Base-by-base conservation (phyloP, 164 flowering plant genomes). In the Sedum album region DNA sequence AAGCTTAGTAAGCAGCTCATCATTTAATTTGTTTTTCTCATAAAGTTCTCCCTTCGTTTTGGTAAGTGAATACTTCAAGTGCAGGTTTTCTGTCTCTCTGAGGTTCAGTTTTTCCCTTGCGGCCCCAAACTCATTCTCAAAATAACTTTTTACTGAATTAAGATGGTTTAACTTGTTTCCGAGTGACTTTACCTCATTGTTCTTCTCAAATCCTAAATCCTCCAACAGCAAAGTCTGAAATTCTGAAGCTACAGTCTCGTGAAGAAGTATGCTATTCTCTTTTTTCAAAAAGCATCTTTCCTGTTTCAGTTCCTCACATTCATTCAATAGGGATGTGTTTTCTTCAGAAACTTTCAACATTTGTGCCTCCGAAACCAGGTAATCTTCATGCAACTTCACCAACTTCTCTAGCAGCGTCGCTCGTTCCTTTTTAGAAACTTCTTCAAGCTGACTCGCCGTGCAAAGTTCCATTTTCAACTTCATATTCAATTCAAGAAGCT, bases 231-330 rank as follows among this genome's bases (percentile, higher is more conserved):
- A 67, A 13, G 89, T 82, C 18, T 83, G 82, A 73, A 71, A 82
- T 23, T 73, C 69, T 30, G 77, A 71, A 67, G 78, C 73, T 0
- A 84, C 20, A 5, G 77, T 78, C 73, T 89, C 90, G 6, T 76
- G 68, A 41, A 88, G 74, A 64, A 80, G 57, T 10, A 18, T 63
- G 73, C 31, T 69, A 66, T 78, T 82, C 68, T 90, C 83, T 76
- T 85, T 84, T 75, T 83, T 91, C 68, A 85, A 71, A 41, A 70
- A 46, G 67, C 60, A 25, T 44, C 75, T 85, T 66, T 84, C 86
- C 72, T 76, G 83, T 70, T 81, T 79, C 36, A 82, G 49, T 15
- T 77, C 77, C 41, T 72, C 68, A 55, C 84, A 68, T 60, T 81
- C 81, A 61, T 78, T 68, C 69, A 66, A 60, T 74, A 88, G 70